phyloP scores from a whole-genome alignment of 257 asterid genomes.

The Solanum piurae region DNA sequence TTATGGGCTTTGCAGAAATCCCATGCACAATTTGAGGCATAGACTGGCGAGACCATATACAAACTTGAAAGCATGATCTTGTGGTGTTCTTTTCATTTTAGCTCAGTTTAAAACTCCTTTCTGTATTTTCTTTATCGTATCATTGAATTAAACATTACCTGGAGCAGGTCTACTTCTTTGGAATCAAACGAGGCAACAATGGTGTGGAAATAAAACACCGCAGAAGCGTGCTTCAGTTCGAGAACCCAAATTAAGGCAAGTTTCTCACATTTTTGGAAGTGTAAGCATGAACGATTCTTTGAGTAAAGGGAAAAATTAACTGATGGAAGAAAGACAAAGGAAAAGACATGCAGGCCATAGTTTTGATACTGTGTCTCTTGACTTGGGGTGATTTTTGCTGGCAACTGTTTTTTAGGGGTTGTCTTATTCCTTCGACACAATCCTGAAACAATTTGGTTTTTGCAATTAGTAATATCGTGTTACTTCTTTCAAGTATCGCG shows the following conservation, averaged over 20 bases:
- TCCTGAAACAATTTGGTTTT: neutral
- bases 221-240: conserved; percentile 24
- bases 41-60: neutral
- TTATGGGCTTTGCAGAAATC: conserved; percentile 32
- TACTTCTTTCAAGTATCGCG: neutral
- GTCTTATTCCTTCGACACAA: neutral
- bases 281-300: neutral
- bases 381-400: neutral
- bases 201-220: conserved; percentile 64
- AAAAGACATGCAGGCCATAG: neutral
- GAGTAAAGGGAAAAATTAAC: neutral
- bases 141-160: neutral
- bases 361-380: neutral
- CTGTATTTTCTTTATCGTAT: neutral
- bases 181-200: conserved; percentile 82
- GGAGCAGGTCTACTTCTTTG: conserved; percentile 75
- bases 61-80: neutral
- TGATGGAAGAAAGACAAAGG: neutral
- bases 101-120: neutral
- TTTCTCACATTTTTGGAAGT: neutral
- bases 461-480: neutral
- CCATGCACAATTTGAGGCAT: conserved; percentile 13
- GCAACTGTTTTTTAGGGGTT: neutral
- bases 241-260: conserved; percentile 62
- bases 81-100: neutral